Evolutionary conservation across 2,329 filamentous ascomycete genomes (phyloP), one percentile per base, ranked within the genome.

Genomic region (Pestalotiopsis fici): DNA sequence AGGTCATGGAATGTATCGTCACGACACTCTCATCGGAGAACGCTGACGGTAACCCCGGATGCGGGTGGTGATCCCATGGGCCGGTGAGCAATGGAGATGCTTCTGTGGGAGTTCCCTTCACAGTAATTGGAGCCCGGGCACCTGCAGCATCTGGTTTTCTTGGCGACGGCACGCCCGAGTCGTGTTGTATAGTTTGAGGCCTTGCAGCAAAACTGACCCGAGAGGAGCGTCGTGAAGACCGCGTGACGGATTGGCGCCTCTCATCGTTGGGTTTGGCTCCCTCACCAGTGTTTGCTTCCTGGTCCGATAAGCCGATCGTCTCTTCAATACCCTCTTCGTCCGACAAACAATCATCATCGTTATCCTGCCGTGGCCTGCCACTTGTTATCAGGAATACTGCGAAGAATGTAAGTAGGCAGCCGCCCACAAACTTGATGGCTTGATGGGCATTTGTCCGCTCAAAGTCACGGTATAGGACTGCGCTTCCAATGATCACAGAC

Each of bases 371-470:
- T 63, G 87, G 83, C 72, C 95, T 87, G 65, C 94, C 94, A 74
- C 92, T 97, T 1, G 96, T 98, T 75, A 99, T 98, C 72, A 98
- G 87, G 80, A 96, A 98, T n/a, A 99, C 96, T 11, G 96, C 96
- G 68, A 95, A 90, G 78, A 99, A 99, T 0, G 96, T 99, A 71
- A 99, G 81, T 4, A 93, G 85, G 79, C 96, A 99, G 47, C 96
- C 96, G 25, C 93, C 93, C 13, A 97, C 82, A 75, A 99, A 99
- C 74, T 97, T 97, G 66, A 84, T 82, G 2, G 93, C 93, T 74
- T 93, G 92, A 60, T 90, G 86, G 35, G 86, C 81, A 0, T 90
- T 92, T 7, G 93, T 93, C 55, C 92, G 90, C 78, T 98, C 93
- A 75, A 99, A 99, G 78, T 99, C 96, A 62, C 95, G 91, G 77